Evolutionary conservation across 176 grass and related monocot species (phyloP).

Genomic region (Panicum miliaceum): DNA sequence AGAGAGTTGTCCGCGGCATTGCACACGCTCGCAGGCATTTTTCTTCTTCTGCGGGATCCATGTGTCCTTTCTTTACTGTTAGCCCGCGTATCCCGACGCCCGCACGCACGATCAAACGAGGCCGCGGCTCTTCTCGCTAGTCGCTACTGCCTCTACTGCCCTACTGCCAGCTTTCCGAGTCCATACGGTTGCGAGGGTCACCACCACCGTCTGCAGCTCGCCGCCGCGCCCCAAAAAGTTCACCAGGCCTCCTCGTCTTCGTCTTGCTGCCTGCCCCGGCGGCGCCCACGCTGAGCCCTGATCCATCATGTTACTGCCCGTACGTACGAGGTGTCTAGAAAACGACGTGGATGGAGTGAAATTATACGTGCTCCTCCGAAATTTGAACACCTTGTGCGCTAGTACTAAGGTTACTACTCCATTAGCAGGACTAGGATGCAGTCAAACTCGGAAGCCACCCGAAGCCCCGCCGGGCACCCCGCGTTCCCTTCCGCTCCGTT

Average conservation of each 20-base stretch:
- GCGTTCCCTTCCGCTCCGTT: not conserved
- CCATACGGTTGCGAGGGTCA: not conserved
- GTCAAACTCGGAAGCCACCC: not conserved
- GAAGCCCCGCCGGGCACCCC: not conserved
- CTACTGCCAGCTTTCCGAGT: not conserved
- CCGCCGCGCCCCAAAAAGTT: not conserved
- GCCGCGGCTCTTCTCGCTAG: not conserved
- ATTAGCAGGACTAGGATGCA: no score
- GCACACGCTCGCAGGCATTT: not conserved
- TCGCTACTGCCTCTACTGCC: no score
- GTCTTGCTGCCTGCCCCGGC: no score
- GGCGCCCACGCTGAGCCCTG: no score
- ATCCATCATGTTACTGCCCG: not conserved
- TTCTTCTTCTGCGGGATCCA: slow-evolving; percentile 3
- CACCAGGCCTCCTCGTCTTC: no score
- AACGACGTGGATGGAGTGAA: not conserved
- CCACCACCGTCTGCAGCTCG: not conserved
- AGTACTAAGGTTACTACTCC: not conserved
- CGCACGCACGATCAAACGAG: not conserved
- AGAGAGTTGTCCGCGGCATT: not conserved
- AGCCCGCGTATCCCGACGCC: not conserved
- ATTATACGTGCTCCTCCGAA: not conserved
- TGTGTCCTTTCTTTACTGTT: not conserved
- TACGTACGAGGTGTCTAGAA: not conserved
- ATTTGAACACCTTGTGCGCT: not conserved